Percentiles rank a stretch among this genome's conserved stretches.
Evolutionary conservation across 495 filamentous ascomycete species (phyloP).

Genomic region (Tirmania nivea): DNA sequence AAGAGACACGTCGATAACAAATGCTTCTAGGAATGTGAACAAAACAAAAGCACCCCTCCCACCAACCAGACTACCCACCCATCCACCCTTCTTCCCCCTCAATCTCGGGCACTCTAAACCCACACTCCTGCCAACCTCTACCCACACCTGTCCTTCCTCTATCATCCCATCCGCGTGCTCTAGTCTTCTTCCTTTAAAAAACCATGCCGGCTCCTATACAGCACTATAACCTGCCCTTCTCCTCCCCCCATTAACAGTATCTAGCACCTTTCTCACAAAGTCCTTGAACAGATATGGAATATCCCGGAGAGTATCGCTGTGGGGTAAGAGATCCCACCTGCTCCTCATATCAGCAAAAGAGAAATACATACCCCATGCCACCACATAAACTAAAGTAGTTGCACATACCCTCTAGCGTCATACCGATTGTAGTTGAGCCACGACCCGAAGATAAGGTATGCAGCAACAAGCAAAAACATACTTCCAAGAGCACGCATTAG

Average conservation of each 20-base stretch:
- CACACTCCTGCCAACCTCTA: constrained; percentile 27
- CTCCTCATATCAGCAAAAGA: background rate
- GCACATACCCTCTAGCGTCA: constrained; percentile 42
- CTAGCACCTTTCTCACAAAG: constrained; percentile 55
- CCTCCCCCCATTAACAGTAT: constrained; percentile 57
- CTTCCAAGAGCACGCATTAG: constrained; percentile 23
- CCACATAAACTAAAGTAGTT: too few species aligned
- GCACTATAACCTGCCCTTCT: constrained; percentile 85
- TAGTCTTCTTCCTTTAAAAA: background rate
- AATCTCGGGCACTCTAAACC: too few species aligned
- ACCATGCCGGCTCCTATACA: constrained; percentile 30
- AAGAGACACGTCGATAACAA: too few species aligned
- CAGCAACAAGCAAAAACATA: constrained; percentile 57
- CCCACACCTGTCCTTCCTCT: too few species aligned
- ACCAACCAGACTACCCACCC: too few species aligned
- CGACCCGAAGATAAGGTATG: constrained; percentile 93
- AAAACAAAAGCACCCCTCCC: too few species aligned
- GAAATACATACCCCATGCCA: too few species aligned
- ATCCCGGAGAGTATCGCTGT: constrained; percentile 79
- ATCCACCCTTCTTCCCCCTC: too few species aligned
- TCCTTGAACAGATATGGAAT: constrained; percentile 82
- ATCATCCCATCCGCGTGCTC: too few species aligned
- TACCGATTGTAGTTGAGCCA: constrained; percentile 99
- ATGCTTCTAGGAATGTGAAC: too few species aligned
- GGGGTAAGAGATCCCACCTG: constrained; percentile 82